These are phyloP conservation scores for Martensiomyces pterosporus DNA, from an alignment of 192 early-diverging fungal genomes.

Conservation along the genomic window DNA sequence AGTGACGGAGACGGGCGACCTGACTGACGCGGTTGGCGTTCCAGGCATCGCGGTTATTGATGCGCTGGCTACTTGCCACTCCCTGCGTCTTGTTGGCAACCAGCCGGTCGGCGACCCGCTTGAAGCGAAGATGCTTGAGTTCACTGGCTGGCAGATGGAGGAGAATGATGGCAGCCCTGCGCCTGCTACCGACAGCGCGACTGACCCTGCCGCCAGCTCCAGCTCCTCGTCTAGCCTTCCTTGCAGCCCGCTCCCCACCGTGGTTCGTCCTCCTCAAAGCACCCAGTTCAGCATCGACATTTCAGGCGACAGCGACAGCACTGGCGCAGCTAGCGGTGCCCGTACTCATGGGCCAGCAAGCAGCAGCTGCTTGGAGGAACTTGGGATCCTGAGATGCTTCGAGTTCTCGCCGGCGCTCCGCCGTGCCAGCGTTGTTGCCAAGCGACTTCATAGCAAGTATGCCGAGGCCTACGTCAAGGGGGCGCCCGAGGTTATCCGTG, in stretches of 20 bases:
- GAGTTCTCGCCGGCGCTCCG: conserved; percentile 88
- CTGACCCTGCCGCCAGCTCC: neutral
- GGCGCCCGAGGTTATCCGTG: conserved; percentile 88
- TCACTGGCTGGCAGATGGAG: conserved; percentile 86
- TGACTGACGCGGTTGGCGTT: neutral
- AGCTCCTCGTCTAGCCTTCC: too few relatives aligned
- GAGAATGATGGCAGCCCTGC: conserved; percentile 54
- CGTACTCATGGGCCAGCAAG: too few relatives aligned
- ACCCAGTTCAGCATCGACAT: too few relatives aligned
- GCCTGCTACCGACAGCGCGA: neutral
- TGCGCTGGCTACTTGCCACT: conserved; percentile 76
- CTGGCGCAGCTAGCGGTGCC: conserved; percentile 45
- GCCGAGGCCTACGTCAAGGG: conserved; percentile 82
- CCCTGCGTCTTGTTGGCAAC: conserved; percentile 78
- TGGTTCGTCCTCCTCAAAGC: conserved; percentile 80
- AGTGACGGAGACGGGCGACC: neutral
- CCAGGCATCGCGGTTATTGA: conserved; percentile 25
- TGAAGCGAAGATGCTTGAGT: conserved; percentile 96
- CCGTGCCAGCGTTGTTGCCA: conserved; percentile 85
- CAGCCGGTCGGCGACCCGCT: conserved; percentile 90
- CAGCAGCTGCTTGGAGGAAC: conserved; percentile 8
- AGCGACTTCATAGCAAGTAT: conserved; percentile 26
- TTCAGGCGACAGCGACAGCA: too few relatives aligned
- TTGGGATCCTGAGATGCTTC: conserved; percentile 69
- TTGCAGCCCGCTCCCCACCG: conserved; percentile 60